These are phyloP conservation scores for Skeletonema costatum DNA, from an alignment of 108 stramenopile species.

Conservation along the genomic window DNA sequence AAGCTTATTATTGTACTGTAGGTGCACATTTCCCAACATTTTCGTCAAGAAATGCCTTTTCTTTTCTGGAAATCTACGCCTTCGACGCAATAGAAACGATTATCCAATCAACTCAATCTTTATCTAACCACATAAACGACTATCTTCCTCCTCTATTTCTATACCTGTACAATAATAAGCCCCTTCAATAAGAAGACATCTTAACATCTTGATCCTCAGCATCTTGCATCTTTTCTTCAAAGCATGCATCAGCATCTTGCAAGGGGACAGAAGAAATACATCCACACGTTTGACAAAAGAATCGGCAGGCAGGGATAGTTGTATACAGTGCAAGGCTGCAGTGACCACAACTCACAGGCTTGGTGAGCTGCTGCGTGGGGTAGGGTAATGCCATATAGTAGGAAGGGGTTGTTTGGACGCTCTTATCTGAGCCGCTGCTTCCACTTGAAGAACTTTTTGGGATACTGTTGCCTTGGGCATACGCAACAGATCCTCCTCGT, in stretches of 20 bases:
- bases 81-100: no score
- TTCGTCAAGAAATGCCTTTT: no score
- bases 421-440: no score
- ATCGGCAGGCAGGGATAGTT: background rate
- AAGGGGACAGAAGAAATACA: background rate
- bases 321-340: background rate
- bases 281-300: background rate
- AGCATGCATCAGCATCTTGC: background rate
- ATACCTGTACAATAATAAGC: no score
- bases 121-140: no score
- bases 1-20: no score
- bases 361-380: background rate
- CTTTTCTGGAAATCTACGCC: no score
- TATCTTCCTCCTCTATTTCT: no score
- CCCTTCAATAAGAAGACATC: background rate
- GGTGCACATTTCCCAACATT: no score
- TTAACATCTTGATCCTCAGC: background rate
- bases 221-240: background rate
- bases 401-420: no score
- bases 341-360: background rate
- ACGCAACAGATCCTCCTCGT: background rate
- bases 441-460: background rate
- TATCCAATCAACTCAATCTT: no score
- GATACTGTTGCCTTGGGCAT: background rate
- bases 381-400: background rate